Evolutionary conservation across 1,284 basidiomycete species (phyloP), one percentile per base, ranked within the genome.

Genomic region (Rhodotorula sp.): DNA sequence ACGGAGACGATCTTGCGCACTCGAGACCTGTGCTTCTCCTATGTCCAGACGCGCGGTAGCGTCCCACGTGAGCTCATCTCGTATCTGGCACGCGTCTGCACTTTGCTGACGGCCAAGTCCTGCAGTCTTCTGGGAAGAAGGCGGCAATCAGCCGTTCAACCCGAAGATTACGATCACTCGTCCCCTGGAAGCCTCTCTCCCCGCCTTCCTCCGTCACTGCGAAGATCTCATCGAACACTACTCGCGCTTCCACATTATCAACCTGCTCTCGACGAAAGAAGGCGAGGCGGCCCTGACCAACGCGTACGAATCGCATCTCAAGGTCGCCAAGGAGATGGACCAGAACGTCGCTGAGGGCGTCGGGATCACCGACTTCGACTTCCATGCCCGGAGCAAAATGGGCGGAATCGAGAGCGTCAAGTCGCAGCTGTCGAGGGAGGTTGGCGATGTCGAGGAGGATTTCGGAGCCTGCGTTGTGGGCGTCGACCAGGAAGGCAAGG

Each of bases 81-180:
- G 46, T 4, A 44, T 24, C 13, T 9, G 24, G 20, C 3, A 15
- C 28, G 22, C 31, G 11, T 10, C 28, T n/a, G 1, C 37, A 0
- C 4, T 15, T 22, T n/a, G 24, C 47, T 34, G 5, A 30, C 59
- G n/a, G 5, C n/a, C 34, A 34, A 47, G 2, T 40, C 15, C 24
- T 26, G 15, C 78, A 92, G 89, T 98, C 68, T 99, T 98, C 79
- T 99, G 95, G 95, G 94, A 98, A 79, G 95, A 99, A 79, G 93
- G 95, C 80, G 92, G 92, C 34, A 79, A 92, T 54, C 90, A 92
- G 37, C 72, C 8, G 89, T 96, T 77, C 61, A 69, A 63, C 28
- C 92, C 94, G 71, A 86, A 87, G 56, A 92, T 96, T 47, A 92
- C 94, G 78, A 91, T 96, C 68, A 95, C 91, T 7, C 87, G 95